Evolutionary conservation across 768 basidiomycete genomes (phyloP), one percentile per base, ranked within the genome.

Genomic region (Lanmaoa pseudosensibilis): DNA sequence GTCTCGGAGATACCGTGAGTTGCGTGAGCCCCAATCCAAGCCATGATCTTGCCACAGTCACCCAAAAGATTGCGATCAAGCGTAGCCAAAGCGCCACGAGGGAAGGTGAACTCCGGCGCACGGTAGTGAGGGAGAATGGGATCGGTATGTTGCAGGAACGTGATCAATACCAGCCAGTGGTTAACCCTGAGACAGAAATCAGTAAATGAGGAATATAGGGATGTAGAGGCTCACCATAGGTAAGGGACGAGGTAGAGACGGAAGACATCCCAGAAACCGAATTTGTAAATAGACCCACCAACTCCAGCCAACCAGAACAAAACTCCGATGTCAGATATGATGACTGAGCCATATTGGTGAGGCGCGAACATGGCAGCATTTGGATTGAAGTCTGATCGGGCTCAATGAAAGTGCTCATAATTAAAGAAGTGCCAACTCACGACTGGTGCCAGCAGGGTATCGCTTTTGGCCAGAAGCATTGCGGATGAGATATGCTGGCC

Each of bases 121-220:
- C 91, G 90, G 81, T 97, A 98, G 76, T 98, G 96, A 47, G 95
- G 95, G 43, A 98, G 83, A 45, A 89, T 73, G 19, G 95, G 93
- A 75, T 98, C 96, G 65, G 96, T 98, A 79, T 99, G 96, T 77
- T 99, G 96, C 49, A 98, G 80, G 88, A 93, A 98, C 19, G 94
- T 97, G 78, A 98, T 97, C 65, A 94, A 67, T 55, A 98, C 92
- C 52, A 98, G 82, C 94, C 94, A 97, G 80, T 94, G 92, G 79
- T 92, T 92, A 52, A 88, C 85, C 86, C 83, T 87, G 57, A 11
- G 13, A 15, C 43, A 23, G 43, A 5, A 18, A 33, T 56, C 10
- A 47, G 52, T 13, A 30, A 53, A 36, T 21, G 12, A 45, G 13
- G 11, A 32, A 19, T 15, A 38, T 2, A 8, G 9, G 21, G 27